Percentiles rank a stretch among this genome's conserved stretches.
Evolutionary conservation across 495 filamentous ascomycete genomes (phyloP).

Genomic region (Hypoxylon trugodes): DNA sequence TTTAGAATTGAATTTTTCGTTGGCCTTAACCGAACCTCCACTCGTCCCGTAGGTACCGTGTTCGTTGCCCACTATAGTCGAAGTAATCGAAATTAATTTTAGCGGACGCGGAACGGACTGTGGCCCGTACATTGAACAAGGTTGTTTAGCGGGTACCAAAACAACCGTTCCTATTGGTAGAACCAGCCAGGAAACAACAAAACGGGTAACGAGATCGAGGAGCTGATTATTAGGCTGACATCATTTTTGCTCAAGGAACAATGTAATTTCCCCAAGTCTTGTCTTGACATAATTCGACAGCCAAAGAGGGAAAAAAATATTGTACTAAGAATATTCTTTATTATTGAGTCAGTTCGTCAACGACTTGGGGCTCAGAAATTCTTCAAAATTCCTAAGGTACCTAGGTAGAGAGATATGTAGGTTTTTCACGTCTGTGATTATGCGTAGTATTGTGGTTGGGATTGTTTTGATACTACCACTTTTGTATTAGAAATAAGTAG

Average conservation of each 20-base stretch:
- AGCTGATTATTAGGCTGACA: constrained; percentile 35
- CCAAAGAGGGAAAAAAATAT: too few species aligned
- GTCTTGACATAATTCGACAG: constrained; percentile 15
- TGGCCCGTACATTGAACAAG: constrained; percentile 30
- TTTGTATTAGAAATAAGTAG: too few species aligned
- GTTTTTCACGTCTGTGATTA: too few species aligned
- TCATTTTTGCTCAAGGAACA: constrained; percentile 24
- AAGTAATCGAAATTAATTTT: constrained; percentile 38
- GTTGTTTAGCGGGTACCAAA: constrained; percentile 33
- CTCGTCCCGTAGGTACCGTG: constrained; percentile 12
- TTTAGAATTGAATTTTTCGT: constrained; percentile 20
- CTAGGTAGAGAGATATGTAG: too few species aligned
- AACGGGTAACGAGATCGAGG: constrained; percentile 36
- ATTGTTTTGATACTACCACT: too few species aligned
- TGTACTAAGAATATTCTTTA: constrained; percentile 9
- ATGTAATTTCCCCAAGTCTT: constrained; percentile 33
- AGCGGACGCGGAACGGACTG: constrained; percentile 31
- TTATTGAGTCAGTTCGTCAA: too few species aligned
- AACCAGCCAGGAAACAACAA: constrained; percentile 17
- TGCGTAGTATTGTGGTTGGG: too few species aligned
- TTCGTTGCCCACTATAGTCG: constrained; percentile 7
- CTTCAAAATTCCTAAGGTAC: neutral
- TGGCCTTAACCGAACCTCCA: constrained; percentile 18
- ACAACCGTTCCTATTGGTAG: constrained; percentile 22
- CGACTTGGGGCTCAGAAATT: neutral